Evolutionary conservation across 345 rosid genomes (phyloP).

Genomic region (Tarenaya hassleriana): DNA sequence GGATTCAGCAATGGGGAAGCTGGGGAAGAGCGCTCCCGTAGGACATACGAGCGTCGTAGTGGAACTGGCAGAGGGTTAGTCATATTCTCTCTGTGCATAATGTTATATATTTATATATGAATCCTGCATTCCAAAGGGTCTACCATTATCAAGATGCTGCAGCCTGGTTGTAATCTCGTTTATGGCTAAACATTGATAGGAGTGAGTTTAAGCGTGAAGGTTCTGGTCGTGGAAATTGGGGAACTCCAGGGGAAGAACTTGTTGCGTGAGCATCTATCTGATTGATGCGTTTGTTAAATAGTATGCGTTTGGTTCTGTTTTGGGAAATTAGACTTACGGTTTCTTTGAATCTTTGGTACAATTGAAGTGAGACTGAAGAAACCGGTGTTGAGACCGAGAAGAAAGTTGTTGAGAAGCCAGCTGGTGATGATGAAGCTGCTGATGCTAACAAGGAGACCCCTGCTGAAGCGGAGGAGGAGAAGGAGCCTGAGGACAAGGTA

Average conservation of each 20-base stretch:
- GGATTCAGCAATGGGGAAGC: conserved; percentile 53
- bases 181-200: conserved; percentile 28
- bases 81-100: neutral
- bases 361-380: conserved; percentile 70
- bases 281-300: too few species aligned
- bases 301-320: too few species aligned
- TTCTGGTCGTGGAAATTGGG: conserved; percentile 79
- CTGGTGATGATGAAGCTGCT: conserved; percentile 51
- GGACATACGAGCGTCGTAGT: conserved; percentile 74
- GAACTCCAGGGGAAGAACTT: conserved; percentile 52
- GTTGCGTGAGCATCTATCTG: conserved; percentile 49
- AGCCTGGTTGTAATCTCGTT: too few species aligned
- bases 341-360: conserved; percentile 17
- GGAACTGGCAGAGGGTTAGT: conserved; percentile 96
- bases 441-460: conserved; percentile 70
- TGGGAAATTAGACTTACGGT: conserved; percentile 27
- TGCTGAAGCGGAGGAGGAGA: conserved; percentile 49
- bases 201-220: conserved; percentile 81
- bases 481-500: conserved; percentile 91
- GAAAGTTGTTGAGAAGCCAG: conserved; percentile 48
- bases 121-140: conserved; percentile 8
- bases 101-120: neutral
- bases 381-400: conserved; percentile 46
- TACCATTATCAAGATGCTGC: neutral
- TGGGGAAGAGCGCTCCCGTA: conserved; percentile 68